A percentile compares a stretch with the other conserved stretches of the same genome.
phyloP scores from a whole-genome alignment of 345 rosid genomes.

The Bruguiera sexangula region DNA sequence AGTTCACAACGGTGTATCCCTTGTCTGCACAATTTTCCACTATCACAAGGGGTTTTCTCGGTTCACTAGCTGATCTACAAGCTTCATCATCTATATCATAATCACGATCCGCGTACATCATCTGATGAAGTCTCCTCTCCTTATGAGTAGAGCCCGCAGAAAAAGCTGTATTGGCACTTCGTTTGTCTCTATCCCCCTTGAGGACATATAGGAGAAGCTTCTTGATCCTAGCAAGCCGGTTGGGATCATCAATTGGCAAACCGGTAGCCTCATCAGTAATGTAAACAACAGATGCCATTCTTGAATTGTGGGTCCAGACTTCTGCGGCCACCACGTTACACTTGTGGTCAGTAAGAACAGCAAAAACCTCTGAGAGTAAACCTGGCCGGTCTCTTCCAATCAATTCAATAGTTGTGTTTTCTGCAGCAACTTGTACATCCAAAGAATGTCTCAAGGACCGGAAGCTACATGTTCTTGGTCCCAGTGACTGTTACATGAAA shows the following conservation, averaged over 20 bases:
- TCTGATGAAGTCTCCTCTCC: conserved; percentile 73
- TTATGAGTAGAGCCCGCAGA: conserved; percentile 66
- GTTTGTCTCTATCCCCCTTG: conserved; percentile 60
- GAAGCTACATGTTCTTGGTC: conserved; percentile 54
- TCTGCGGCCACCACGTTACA: conserved; percentile 75
- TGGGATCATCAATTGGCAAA: conserved; percentile 49
- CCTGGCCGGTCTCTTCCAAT: conserved; percentile 81
- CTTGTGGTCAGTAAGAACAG: conserved; percentile 66
- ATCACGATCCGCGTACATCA: conserved; percentile 88
- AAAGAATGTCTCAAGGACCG: conserved; percentile 66
- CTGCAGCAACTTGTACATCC: conserved; percentile 49
- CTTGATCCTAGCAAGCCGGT: conserved; percentile 53
- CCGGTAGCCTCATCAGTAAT: conserved; percentile 57
- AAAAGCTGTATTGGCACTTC: conserved; percentile 63
- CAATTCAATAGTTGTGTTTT: conserved; percentile 64
- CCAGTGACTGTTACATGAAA: conserved; percentile 50
- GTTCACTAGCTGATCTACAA: conserved; percentile 33
- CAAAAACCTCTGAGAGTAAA: conserved; percentile 74
- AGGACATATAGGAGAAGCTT: conserved; percentile 61
- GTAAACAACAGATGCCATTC: conserved; percentile 78
- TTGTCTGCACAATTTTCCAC: conserved; percentile 61
- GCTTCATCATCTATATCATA: conserved; percentile 42
- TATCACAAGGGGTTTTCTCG: conserved; percentile 46
- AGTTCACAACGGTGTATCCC: conserved; percentile 68
- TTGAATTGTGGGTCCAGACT: conserved; percentile 86